Evolutionary conservation across 306 rosid species (phyloP), one percentile per base, ranked within the genome.

Genomic region (Gleditsia sinensis): DNA sequence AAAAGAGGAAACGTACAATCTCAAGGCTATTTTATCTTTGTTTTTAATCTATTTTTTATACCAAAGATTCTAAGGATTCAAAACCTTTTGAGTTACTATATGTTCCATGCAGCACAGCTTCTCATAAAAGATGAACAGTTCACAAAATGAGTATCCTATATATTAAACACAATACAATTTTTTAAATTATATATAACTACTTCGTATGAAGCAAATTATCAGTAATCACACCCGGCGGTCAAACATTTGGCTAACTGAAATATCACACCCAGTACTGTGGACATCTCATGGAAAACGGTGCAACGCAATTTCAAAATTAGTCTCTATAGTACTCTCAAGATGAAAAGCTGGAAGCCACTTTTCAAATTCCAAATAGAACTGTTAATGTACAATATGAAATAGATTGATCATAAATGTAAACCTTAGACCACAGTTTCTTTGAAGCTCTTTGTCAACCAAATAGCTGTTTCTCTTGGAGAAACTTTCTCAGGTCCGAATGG

Each of bases 361-460:
- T 74, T 62, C 74, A 75, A 12, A 70, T 56, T 57, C 51, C 67
- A 48, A 58, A 79, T 20, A 75, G 74, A 71, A 59, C 27, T 25
- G 30, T 43, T 25, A 24, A 76, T 76, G 70, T 84, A 84, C 71
- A 76, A 9, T 48, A 8, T 54, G 55, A 27, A 0, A 17, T 17
- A 45, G 39, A 76, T 36, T 60, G 65, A 46, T 37, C 56, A 61
- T 3, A 60, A 28, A 64, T 24, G 50, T 32, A 54, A 46, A 68
- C 50, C 62, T 83, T 55, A 67, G 11, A 76, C 72, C 32, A 68
- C 58, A 24, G 80, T 69, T 77, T 94, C 88, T 80, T 90, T 94
- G 78, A 94, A 81, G 89, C 99, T 94, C 85, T 94, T 94, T 30
- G 96, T 80, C 89, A 94, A 86, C 99, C 99, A 94, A 75, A 94